These are phyloP conservation scores for Salix caprea DNA, from an alignment of 345 rosid genomes.

Conservation along the genomic window DNA sequence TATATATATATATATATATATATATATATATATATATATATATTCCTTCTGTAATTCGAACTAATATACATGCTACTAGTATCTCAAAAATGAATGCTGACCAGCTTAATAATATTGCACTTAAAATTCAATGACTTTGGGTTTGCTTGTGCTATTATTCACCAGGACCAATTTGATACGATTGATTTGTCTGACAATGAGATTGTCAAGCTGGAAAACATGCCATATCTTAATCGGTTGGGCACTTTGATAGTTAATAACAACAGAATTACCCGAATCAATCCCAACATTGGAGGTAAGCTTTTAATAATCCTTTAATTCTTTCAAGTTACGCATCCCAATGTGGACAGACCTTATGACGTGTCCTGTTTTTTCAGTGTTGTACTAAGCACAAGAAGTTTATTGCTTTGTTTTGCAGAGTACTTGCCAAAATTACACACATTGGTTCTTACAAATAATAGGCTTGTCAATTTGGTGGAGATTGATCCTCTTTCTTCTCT, in stretches of 20 bases:
- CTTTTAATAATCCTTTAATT: neutral
- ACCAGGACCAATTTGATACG: conserved; percentile 97
- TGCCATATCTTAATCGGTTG: conserved; percentile 79
- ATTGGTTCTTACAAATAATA: conserved; percentile 83
- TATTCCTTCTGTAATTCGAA: no score
- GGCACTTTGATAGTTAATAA: conserved; percentile 86
- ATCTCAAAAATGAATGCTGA: no score
- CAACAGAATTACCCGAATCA: conserved; percentile 89
- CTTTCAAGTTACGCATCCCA: neutral
- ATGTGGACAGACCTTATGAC: neutral
- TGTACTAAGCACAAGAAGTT: neutral
- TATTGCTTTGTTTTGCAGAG: conserved; percentile 43
- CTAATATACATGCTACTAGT: no score
- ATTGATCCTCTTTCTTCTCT: conserved; percentile 92
- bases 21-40: no score
- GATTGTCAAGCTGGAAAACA: conserved; percentile 96
- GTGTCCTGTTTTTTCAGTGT: neutral
- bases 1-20: no score
- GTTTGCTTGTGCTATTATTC: conserved; percentile 9
- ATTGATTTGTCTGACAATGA: conserved; percentile 95
- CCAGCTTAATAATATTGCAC: neutral
- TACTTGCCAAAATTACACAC: conserved; percentile 86
- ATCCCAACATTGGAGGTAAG: conserved; percentile 84
- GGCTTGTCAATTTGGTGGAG: conserved; percentile 97
- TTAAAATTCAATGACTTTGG: neutral